Percentiles rank a stretch among this genome's conserved stretches.
phyloP scores from a whole-genome alignment of 805 yeast genomes.

The Debaryomyces maramus region DNA sequence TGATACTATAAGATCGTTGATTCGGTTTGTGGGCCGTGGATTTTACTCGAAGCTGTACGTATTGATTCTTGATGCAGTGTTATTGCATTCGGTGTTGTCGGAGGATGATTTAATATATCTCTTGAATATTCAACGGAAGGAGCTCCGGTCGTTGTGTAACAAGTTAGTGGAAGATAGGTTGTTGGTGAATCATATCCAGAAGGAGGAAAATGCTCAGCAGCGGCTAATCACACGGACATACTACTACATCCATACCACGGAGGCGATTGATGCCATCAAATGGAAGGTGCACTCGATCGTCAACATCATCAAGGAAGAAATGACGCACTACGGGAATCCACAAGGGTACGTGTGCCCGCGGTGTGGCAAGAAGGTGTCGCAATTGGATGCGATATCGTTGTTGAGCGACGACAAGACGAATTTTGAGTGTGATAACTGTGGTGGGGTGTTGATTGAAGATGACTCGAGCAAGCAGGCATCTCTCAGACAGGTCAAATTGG shows the following conservation, averaged over 20 bases:
- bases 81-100: constrained; percentile 83
- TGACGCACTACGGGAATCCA: constrained; percentile 82
- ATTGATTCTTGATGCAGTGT: constrained; percentile 79
- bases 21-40: constrained; percentile 80
- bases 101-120: constrained; percentile 88
- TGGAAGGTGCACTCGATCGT: constrained; percentile 94
- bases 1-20: constrained; percentile 50
- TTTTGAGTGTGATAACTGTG: constrained; percentile 84
- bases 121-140: constrained; percentile 82
- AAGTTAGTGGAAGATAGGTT: constrained; percentile 82
- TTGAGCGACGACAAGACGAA: constrained; percentile 77
- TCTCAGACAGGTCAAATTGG: constrained; percentile 77
- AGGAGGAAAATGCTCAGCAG: constrained; percentile 52
- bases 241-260: constrained; percentile 85
- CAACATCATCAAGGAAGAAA: constrained; percentile 72
- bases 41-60: constrained; percentile 86
- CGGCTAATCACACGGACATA: constrained; percentile 75
- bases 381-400: constrained; percentile 83
- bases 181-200: constrained; percentile 66
- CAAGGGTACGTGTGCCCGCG: constrained; percentile 92
- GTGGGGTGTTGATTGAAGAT: constrained; percentile 76
- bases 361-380: constrained; percentile 78
- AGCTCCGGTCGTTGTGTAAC: constrained; percentile 78
- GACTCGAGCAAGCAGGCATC: constrained; percentile 82
- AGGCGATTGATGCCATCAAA: constrained; percentile 92